Evolutionary conservation across 805 yeast species (phyloP), one percentile per base, ranked within the genome.

Genomic region (Candida cerambycidarum): DNA sequence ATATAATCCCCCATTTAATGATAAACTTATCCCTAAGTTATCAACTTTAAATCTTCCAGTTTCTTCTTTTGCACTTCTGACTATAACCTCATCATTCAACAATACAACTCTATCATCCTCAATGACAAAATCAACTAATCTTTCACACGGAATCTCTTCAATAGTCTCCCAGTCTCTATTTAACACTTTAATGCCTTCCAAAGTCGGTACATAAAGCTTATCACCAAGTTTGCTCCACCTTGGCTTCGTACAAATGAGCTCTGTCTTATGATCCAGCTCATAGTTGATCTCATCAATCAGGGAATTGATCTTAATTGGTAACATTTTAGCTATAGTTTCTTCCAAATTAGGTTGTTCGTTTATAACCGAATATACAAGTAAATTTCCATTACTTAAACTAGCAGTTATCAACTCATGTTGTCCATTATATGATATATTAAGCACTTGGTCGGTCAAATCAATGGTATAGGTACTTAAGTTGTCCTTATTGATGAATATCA

Each of bases 221-320:
- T 77, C 77, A 13, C 95, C 95, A 41, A 75, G 70, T 2, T 84
- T 78, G 43, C 80, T 78, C 96, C 96, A 89, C 28, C 75, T 77
- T 2, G 80, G 73, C 32, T 74, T 75, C 0, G 86, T 73, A 18
- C 82, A 63, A 1, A 76, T 57, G 32, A 76, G 61, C 53, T 67
- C 74, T 3, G 69, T 75, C 3, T 61, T 58, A 37, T 72, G 71
- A 34, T 76, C 82, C 8, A 58, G 68, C 11, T 52, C 59, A 47
- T 52, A 73, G 32, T 72, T 71, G 33, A 71, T 56, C 14, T 51
- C 54, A 24, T 62, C 69, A 39, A 58, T 54, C 4, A 70, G 63
- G 9, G 63, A 57, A 41, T 56, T 42, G 9, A 60, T 52, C 35
- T 68, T 73, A 32, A 59, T 54, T 0, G 70, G 67, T 63, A 80